Base-by-base conservation (phyloP, 169 alveolate species). In the Prorocentrum cordatum region DNA sequence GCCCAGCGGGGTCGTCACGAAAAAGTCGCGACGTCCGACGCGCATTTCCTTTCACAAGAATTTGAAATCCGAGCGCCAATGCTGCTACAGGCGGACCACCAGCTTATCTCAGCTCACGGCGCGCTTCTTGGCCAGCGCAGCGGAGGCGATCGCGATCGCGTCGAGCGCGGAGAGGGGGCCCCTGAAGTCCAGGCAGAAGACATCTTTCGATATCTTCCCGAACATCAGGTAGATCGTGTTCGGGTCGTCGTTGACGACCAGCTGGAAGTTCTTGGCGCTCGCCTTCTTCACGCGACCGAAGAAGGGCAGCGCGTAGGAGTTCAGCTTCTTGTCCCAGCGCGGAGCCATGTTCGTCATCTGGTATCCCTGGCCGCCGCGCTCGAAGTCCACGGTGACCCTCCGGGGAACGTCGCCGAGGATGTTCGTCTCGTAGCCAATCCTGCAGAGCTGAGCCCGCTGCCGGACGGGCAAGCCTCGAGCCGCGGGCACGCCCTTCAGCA, bases 91-190 rank as follows among this genome's bases (percentile, higher is more conserved):
- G n/a, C n/a, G n/a, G n/a, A n/a, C n/a, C n/a, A n/a, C n/a, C n/a
- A n/a, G n/a, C n/a, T n/a, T n/a, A n/a, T n/a, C n/a, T n/a, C n/a
- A 82, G 64, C 91, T 82, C 58, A 82, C 91, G 0, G 91, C 91
- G 10, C 91, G 66, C 91, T 82, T 82, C 77, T 82, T 62, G 80
- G 91, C 91, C 31, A 82, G 38, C 9, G 91, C 91, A 22, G 91
- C 68, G 9, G 91, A 64, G 36, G 95, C 94, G 61, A 94, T 89
- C 32, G 95, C 93, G 39, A 94, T 83, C 5, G 95, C 94, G 50
- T 94, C 95, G 66, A 94, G 67, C n/a, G 93, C 71, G 22, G 94
- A 72, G 50, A 94, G 87, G 45, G 95, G 95, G 62, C 91, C 93
- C 27, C 95, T 91, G 71, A 93, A 94, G 83, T 94, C 95, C 54